Base-by-base conservation (phyloP, 1,284 basidiomycete species). In the Ganoderma resinaceum region DNA sequence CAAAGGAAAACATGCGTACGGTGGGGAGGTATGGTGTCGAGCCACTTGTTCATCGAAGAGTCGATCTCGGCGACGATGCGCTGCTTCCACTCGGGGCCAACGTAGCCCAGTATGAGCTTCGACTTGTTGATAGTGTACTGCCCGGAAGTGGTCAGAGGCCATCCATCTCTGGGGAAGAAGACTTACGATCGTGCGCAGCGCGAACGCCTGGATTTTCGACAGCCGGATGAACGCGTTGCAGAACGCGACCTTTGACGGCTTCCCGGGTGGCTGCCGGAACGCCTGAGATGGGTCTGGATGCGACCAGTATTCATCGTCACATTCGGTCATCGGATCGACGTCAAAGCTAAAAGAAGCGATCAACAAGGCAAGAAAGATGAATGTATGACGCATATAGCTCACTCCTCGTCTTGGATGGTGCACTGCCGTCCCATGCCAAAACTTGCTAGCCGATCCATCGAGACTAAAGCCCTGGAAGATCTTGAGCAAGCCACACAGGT, bases 231-330 rank as follows among this genome's bases (percentile, higher is more conserved):
- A 79, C 62, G 82, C 81, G 49, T 85, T 82, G 74, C 89, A 89
- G 61, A 81, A 86, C 0, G 84, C 77, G 11, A 89, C 75, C 2
- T 76, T 74, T 79, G 89, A 87, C 14, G 91, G 89, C 66, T 86
- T 83, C 8, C 82, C 87, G 4, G 79, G 72, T 0, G 93, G 94
- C 74, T 95, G 94, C 62, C 80, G 80, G 78, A 91, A 92, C 23
- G 81, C 80, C 60, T 76, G 65, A 18, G 82, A 76, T 2, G 84
- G 82, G 63, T 85, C 81, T 2, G 84, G 82, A 61, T 81, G 76
- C 71, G 87, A 86, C 94, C 93, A 95, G 75, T 90, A 95, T 70
- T 95, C 93, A 76, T 97, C 95, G 70, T 96, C 92, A 4, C 96
- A 89, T 76, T 94, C 92, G 12, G 92, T 80, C 1, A 94, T 93